Evolutionary conservation across 805 yeast species (phyloP), one percentile per base, ranked within the genome.

Genomic region (Hanseniaspora clermontiae): DNA sequence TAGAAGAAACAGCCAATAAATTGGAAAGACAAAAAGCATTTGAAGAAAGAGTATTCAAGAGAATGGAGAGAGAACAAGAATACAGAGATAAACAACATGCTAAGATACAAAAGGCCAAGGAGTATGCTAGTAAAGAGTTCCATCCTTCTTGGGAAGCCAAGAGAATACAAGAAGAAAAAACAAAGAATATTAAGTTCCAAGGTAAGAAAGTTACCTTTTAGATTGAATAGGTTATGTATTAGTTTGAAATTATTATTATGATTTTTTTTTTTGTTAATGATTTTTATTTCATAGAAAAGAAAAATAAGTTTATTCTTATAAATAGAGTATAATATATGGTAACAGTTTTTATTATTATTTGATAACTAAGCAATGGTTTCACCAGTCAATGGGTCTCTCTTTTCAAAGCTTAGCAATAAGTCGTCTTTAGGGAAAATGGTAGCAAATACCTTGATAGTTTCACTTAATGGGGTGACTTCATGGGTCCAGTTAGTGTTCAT

Each of bases 121-220:
- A 60, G 12, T 66, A 60, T 17, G 61, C 65, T 39, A 54, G 59
- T 20, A 65, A 66, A 51, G 71, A 74, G 7, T 60, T 85, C 61
- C 99, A 93, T 78, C 99, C 99, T n/a, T 93, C 98, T 1, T 93
- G 99, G 99, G 83, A 80, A 63, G 98, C 98, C 24, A 87, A 86
- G 72, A 81, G 78, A 72, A 70, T 77, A 60, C 86, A 82, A 31
- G 84, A 86, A 64, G 85, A 84, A 61, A 78, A 80, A 52, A 67
- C 74, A 60, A 78, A 80, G 70, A 78, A 79, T 57, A 82, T 76
- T 50, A 80, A 82, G 66, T 89, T 89, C 66, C 68, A 74, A 52
- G 98, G 98, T 66, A 90, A 88, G 71, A 91, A 90, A 74, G 77
- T 85, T 61, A 81, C 76, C 4, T 90, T 90, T 67, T 42, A 12